A percentile compares a stretch with the other conserved stretches of the same genome.
phyloP scores from a whole-genome alignment of 2,329 filamentous ascomycete genomes.

The Leptographium lundbergii region DNA sequence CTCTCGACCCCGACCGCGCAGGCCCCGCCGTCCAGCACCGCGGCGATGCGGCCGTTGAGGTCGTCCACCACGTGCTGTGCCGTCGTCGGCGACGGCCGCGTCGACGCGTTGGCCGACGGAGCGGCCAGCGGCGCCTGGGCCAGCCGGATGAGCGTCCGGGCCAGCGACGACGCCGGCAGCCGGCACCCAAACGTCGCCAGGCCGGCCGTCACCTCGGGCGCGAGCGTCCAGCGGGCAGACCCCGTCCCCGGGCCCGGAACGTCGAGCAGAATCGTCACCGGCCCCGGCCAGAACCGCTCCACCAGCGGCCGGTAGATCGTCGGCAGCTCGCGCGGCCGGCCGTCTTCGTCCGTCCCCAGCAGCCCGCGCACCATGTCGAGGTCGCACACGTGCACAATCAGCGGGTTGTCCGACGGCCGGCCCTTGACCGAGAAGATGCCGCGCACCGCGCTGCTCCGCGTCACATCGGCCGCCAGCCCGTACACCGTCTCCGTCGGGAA shows the following conservation, averaged over 20 bases:
- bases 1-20: conserved; percentile 90
- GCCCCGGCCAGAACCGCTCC: conserved; percentile 82
- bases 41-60: conserved; percentile 64
- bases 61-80: conserved; percentile 85
- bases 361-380: conserved; percentile 60
- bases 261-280: conserved; percentile 79
- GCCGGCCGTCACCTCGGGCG: conserved; percentile 83
- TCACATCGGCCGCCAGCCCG: conserved; percentile 91
- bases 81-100: conserved; percentile 80
- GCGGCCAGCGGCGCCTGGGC: conserved; percentile 72
- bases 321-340: conserved; percentile 41
- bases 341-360: conserved; percentile 23
- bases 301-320: conserved; percentile 68
- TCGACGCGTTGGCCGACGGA: conserved; percentile 89
- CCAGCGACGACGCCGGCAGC: conserved; percentile 78
- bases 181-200: conserved; percentile 77
- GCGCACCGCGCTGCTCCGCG: conserved; percentile 65
- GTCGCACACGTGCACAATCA: conserved; percentile 86
- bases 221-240: conserved; percentile 32
- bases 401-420: conserved; percentile 82
- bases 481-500: conserved; percentile 99
- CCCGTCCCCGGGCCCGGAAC: conserved; percentile 47
- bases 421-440: conserved; percentile 93
- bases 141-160: conserved; percentile 72
- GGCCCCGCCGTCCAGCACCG: conserved; percentile 79